Base-by-base conservation (phyloP, 108 stramenopile species). In the Cyclotella distinguenda region DNA sequence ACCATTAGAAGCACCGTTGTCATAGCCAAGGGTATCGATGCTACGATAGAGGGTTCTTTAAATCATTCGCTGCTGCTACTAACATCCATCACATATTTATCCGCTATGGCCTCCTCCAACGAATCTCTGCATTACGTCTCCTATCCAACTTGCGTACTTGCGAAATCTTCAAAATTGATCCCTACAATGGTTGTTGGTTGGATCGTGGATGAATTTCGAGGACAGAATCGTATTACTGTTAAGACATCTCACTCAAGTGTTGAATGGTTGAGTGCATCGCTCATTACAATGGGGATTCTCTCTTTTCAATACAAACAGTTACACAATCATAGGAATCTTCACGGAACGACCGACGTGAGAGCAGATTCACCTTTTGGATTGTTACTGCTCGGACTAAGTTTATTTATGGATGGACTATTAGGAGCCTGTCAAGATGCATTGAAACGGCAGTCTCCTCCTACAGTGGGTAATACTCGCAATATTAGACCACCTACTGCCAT, bases 161-260 rank as follows among this genome's bases (percentile, higher is more conserved):
- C 90, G 18, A 97, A 97, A 78, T 84, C 84, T 38, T 93, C 93
- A 59, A 97, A 97, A 82, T 79, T 97, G 19, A 91, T 97, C 18
- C 97, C 97, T 10, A 94, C 92, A 26, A 96, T 97, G 93, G 44
- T 89, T 2, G 86, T 85, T 42, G 89, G 89, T 25, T 75, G 68
- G 57, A 53, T 91, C 7, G 67, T 88, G 1, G 89, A 90, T 21
- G 36, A 34, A 5, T 62, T 54, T 53, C 30, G 74, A 48, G 63
- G 55, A 61, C 22, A 45, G 26, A 38, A 50, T 38, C 35, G 23
- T n/a, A 5, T 36, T 11, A 32, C 4, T 11, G 31, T 38, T 18
- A 49, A 26, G 0, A 60, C 64, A 23, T 50, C 72, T 50, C 35
- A 71, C 26, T 90, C 91, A 64, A 45, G 60, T 7, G 35, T 78